Evolutionary conservation across 192 early-diverging fungal genomes (phyloP).

Genomic region (Geosiphon pyriformis): DNA sequence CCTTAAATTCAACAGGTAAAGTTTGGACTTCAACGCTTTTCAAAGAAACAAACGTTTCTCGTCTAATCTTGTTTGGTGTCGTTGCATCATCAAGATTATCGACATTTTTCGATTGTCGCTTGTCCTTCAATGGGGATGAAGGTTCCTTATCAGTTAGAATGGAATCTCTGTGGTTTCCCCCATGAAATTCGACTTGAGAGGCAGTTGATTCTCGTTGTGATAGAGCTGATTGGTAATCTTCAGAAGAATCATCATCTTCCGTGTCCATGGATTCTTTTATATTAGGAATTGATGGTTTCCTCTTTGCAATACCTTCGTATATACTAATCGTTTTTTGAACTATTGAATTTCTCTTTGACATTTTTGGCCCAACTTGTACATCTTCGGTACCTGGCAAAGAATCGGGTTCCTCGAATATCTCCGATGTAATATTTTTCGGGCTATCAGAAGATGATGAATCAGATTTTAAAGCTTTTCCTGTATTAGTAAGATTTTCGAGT

Average conservation of each 20-base stretch:
- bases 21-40: not conserved
- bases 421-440: not conserved
- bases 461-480: not conserved
- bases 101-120: not conserved
- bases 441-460: not conserved
- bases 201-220: constrained; percentile 9
- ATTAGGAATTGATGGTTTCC: not conserved
- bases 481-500: not conserved
- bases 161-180: not conserved
- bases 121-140: not conserved
- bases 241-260: constrained; percentile 17
- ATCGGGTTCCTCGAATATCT: not conserved
- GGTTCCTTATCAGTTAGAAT: not conserved
- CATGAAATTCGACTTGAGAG: not conserved
- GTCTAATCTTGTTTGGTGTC: not conserved
- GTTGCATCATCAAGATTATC: not conserved
- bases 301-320: constrained; percentile 4
- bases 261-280: not conserved
- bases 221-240: not conserved
- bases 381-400: not conserved
- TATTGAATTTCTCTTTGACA: constrained; percentile 3
- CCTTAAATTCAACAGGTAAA: not conserved
- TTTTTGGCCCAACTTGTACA: not conserved
- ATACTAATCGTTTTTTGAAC: not conserved
- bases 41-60: not conserved